A percentile compares a stretch with the other conserved stretches of the same genome.
Conservation (phyloP, 192 early-diverging fungal genomes). For the Entomortierella lignicola region DNA sequence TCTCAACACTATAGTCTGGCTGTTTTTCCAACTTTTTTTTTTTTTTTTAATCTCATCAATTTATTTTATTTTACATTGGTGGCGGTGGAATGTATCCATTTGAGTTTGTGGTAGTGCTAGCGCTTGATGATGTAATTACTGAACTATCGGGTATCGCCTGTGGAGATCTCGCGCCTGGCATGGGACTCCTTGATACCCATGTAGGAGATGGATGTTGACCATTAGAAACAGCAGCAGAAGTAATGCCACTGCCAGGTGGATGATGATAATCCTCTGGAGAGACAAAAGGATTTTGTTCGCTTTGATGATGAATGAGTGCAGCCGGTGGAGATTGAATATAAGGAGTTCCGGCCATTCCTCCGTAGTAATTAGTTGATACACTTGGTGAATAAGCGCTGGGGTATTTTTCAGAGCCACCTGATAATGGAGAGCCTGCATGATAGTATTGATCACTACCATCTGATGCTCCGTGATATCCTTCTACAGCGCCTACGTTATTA, state of each 20-base stretch:
- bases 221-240: too few species aligned
- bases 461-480: constrained; percentile 3
- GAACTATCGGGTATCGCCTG: constrained; percentile 30
- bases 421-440: not conserved
- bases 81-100: constrained; percentile 15
- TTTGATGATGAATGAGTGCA: not conserved
- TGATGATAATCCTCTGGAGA: constrained; percentile 25
- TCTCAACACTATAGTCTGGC: too few species aligned
- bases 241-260: too few species aligned
- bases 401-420: not conserved
- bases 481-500: not conserved
- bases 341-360: not conserved
- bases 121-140: too few species aligned
- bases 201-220: not conserved
- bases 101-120: not conserved
- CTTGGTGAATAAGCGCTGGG: not conserved
- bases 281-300: constrained; percentile 19
- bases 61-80: constrained; percentile 12
- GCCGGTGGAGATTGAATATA: constrained; percentile 1
- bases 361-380: not conserved
- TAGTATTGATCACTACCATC: constrained; percentile 3
- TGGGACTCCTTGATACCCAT: constrained; percentile 12
- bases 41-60: constrained; percentile 10
- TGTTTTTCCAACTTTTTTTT: too few species aligned
- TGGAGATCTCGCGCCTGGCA: constrained; percentile 25